Percentiles rank a stretch among this genome's conserved stretches.
phyloP scores from a whole-genome alignment of 2,329 filamentous ascomycete genomes.

The Stemphylium vesicarium region DNA sequence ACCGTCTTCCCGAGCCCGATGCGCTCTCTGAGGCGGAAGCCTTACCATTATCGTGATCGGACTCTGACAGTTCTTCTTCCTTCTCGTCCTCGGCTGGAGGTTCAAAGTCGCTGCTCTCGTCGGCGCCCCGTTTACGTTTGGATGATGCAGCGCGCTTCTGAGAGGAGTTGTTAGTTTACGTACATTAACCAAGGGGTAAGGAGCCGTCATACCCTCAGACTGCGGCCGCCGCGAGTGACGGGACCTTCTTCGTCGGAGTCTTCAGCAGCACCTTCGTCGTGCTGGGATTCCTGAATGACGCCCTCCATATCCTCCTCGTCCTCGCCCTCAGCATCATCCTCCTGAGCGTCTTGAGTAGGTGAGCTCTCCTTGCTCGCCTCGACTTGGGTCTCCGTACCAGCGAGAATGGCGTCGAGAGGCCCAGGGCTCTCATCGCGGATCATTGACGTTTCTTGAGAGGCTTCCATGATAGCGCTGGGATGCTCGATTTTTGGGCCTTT shows the following conservation, averaged over 20 bases:
- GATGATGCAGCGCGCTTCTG: slow-evolving; percentile 40
- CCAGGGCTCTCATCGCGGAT: slow-evolving; percentile 40
- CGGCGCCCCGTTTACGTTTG: slow-evolving; percentile 50
- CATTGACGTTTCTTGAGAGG: slow-evolving; percentile 58
- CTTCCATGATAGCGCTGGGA: slow-evolving; percentile 60
- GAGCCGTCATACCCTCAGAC: slow-evolving; percentile 28
- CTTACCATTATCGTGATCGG: slow-evolving; percentile 54
- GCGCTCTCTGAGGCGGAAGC: slow-evolving; percentile 47
- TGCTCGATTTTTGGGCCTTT: slow-evolving; percentile 57
- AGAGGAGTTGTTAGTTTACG: slow-evolving; percentile 17
- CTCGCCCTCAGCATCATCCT: slow-evolving; percentile 35
- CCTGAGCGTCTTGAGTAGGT: slow-evolving; percentile 41
- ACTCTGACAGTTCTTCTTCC: slow-evolving; percentile 61
- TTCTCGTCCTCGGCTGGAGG: slow-evolving; percentile 64
- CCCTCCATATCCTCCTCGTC: slow-evolving; percentile 41
- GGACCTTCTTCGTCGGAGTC: slow-evolving; percentile 63
- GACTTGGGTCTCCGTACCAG: slow-evolving; percentile 45
- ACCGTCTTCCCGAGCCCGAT: slow-evolving; percentile 55
- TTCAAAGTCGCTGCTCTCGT: slow-evolving; percentile 70
- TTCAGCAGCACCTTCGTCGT: slow-evolving; percentile 41
- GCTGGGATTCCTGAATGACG: slow-evolving; percentile 53
- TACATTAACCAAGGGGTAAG: slow-evolving; percentile 5
- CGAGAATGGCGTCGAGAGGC: slow-evolving; percentile 43
- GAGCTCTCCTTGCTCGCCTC: slow-evolving; percentile 43
- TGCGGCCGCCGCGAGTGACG: slow-evolving; percentile 55